Evolutionary conservation across 371 early-diverging fungal species (phyloP), one percentile per base, ranked within the genome.

Genomic region (Nematocida ausubeli): DNA sequence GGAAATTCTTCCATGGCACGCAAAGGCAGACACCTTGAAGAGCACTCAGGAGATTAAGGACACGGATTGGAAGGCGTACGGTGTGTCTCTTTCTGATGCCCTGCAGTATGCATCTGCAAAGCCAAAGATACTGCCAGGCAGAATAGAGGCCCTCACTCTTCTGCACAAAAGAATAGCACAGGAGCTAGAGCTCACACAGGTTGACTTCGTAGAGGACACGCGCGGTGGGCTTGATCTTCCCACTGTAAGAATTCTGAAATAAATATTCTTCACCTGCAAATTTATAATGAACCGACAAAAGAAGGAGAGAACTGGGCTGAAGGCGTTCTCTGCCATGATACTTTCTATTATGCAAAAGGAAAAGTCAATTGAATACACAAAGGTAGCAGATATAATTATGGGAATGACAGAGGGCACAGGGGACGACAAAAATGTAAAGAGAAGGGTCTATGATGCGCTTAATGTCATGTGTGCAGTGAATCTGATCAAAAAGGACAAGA

Each of bases 371-470:
- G 78, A 75, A 22, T 75, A 75, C 56, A 55, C 78, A 32, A 50
- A 54, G 37, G 78, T 75, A n/a, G 64, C 78, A 6, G 78, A 75
- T 12, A 62, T 51, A 42, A 51, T 75, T 24, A 75, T 75, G 28
- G 49, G 30, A 6, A 66, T 75, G 56, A 40, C 64, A 16, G 64
- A 68, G 24, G 52, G 34, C 14, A 39, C 64, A 4, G 81, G 81
- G 34, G 89, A 89, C 70, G 89, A 90, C 81, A 90, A 90, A 84
- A 91, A 91, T 69, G 89, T 91, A 69, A 88, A 90, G 35, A 87
- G 91, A 42, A 88, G 91, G 35, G 90, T 90, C 0, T 91, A 91
- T 75, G 91, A 91, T 83, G 91, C 90, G 4, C 85, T 91, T 26
- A 91, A 91, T 75, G 91, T 91, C 12, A 81, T 90, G 55, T 89